Conservation (phyloP, 2,329 filamentous ascomycete genomes). For the Colletotrichum sp. region DNA sequence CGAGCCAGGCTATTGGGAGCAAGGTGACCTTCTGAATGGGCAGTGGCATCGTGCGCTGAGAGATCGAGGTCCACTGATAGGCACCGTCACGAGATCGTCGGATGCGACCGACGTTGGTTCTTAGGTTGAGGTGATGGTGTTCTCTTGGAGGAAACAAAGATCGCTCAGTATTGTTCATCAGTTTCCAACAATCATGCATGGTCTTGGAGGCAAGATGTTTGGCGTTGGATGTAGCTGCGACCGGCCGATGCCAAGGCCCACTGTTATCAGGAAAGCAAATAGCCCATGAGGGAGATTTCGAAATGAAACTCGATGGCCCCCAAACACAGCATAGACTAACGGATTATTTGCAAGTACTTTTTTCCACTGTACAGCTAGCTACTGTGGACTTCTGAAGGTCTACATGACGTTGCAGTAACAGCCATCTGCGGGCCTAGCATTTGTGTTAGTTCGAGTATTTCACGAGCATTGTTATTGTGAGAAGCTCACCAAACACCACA, state of each 20-base stretch:
- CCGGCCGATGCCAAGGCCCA: rapidly evolving
- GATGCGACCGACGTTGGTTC: background rate
- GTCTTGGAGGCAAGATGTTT: background rate
- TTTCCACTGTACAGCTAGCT: background rate
- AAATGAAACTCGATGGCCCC: background rate
- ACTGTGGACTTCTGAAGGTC: background rate
- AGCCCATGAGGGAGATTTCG: rapidly evolving
- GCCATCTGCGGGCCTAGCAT: background rate
- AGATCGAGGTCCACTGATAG: background rate
- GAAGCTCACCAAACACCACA: background rate
- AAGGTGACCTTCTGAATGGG: background rate
- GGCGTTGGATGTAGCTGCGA: background rate
- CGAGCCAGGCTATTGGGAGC: background rate
- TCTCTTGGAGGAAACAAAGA: background rate
- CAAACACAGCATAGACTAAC: rapidly evolving
- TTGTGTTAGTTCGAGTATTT: background rate
- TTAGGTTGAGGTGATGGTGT: rapidly evolving
- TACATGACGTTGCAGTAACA: background rate
- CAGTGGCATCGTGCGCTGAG: background rate
- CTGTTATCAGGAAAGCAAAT: rapidly evolving
- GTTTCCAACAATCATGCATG: rapidly evolving
- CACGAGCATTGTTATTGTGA: background rate
- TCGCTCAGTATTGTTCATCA: rapidly evolving
- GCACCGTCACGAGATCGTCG: rapidly evolving
- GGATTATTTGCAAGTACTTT: rapidly evolving